A percentile compares a stretch with the other conserved stretches of the same genome.
Evolutionary conservation across 2,329 filamentous ascomycete genomes (phyloP).

Genomic region (Pyrenophora teres): DNA sequence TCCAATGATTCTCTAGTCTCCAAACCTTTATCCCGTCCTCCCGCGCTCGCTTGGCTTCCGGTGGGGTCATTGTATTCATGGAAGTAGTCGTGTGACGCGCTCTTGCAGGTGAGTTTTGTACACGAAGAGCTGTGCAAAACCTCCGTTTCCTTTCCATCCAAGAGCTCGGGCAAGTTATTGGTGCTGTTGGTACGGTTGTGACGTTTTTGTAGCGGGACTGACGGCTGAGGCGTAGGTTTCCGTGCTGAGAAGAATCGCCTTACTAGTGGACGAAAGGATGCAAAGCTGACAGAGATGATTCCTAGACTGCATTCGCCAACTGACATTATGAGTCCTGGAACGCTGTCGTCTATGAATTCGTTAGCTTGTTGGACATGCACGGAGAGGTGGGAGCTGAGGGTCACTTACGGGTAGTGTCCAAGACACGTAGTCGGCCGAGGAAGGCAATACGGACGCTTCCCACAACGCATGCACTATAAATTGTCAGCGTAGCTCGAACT

Average conservation of each 20-base stretch:
- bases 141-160: too few species aligned
- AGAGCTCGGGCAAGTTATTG: too few species aligned
- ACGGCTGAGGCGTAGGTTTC: constrained; percentile 1
- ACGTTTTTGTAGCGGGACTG: constrained; percentile 1
- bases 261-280: constrained; percentile 32
- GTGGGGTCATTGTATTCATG: too few species aligned
- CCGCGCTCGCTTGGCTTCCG: too few species aligned
- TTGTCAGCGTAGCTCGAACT: not conserved
- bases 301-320: constrained; percentile 38
- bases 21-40: not conserved
- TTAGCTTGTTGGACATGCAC: not conserved
- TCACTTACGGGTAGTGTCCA: constrained; percentile 34
- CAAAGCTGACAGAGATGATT: constrained; percentile 37
- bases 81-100: too few species aligned
- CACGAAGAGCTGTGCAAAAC: too few species aligned
- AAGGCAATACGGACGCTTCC: constrained; percentile 29
- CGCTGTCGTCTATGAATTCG: constrained; percentile 18
- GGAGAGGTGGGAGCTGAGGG: too few species aligned
- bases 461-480: constrained; percentile 29
- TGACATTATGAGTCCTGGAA: constrained; percentile 29
- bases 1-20: not conserved
- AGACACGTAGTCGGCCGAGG: constrained; percentile 21
- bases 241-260: constrained; percentile 23
- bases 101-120: too few species aligned
- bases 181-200: not conserved